These are phyloP conservation scores for Mentha longifolia DNA, from an alignment of 257 asterid genomes.

Conservation along the genomic window DNA sequence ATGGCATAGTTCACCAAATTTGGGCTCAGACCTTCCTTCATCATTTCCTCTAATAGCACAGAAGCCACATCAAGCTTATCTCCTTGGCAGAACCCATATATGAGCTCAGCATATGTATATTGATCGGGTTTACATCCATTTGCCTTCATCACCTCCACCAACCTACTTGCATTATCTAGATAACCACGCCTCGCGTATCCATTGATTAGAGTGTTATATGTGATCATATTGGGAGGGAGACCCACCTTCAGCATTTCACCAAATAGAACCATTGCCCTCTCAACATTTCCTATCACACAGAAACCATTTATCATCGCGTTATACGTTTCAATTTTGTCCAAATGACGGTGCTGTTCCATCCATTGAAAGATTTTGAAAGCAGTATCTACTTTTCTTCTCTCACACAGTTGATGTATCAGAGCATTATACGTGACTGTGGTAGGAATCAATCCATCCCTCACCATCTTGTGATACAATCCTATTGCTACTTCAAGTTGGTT, in stretches of 20 bases:
- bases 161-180: constrained; percentile 72
- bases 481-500: constrained; percentile 65
- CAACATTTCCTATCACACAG: constrained; percentile 61
- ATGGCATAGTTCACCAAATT: constrained; percentile 66
- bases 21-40: constrained; percentile 70
- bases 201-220: constrained; percentile 76
- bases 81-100: constrained; percentile 76
- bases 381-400: constrained; percentile 47
- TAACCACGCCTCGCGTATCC: constrained; percentile 59
- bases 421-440: constrained; percentile 73
- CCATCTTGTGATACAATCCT: constrained; percentile 89
- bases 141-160: constrained; percentile 82
- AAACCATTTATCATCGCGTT: constrained; percentile 78
- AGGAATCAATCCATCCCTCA: constrained; percentile 71
- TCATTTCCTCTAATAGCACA: constrained; percentile 74
- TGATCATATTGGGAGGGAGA: constrained; percentile 63
- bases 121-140: constrained; percentile 78
- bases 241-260: constrained; percentile 79
- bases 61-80: constrained; percentile 64
- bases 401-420: constrained; percentile 63
- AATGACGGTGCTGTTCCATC: constrained; percentile 61
- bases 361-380: constrained; percentile 64
- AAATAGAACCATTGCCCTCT: constrained; percentile 70
- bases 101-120: constrained; percentile 74
- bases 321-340: constrained; percentile 60